Conservation (phyloP, 495 filamentous ascomycete genomes). For the Aspergillus baeticus region DNA sequence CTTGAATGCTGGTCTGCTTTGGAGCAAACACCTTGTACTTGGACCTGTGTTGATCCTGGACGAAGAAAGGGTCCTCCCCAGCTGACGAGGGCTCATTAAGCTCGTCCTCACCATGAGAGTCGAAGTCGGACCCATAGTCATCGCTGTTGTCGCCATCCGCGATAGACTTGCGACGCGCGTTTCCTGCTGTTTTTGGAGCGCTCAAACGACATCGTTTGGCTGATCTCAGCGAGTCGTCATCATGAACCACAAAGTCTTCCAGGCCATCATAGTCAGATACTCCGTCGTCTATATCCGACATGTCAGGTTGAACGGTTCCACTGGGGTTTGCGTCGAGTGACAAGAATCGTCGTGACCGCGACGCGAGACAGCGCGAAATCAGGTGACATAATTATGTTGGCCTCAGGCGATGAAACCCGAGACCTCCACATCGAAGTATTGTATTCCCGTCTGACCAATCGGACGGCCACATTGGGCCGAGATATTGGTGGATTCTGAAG, state of each 20-base stretch:
- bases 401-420: not conserved
- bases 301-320: constrained; percentile 8
- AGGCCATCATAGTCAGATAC: constrained; percentile 18
- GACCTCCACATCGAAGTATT: not conserved
- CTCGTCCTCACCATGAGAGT: constrained; percentile 28
- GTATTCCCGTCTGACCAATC: not conserved
- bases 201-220: constrained; percentile 39
- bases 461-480: not conserved
- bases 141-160: constrained; percentile 12
- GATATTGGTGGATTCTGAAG: not conserved
- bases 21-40: constrained; percentile 47
- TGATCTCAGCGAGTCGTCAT: constrained; percentile 25
- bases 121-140: constrained; percentile 20
- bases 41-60: constrained; percentile 25
- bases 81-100: constrained; percentile 17
- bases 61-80: constrained; percentile 12
- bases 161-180: constrained; percentile 1
- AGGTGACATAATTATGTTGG: not conserved
- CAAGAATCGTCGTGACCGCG: not conserved
- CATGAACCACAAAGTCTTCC: constrained; percentile 33
- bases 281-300: constrained; percentile 26
- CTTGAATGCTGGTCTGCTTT: constrained; percentile 38
- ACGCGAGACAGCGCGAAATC: constrained; percentile 13
- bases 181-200: not conserved
- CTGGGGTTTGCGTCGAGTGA: not conserved